Percentiles rank a stretch among this genome's conserved stretches.
phyloP scores from a whole-genome alignment of 495 filamentous ascomycete genomes.

The Mycothermus thermophilus region DNA sequence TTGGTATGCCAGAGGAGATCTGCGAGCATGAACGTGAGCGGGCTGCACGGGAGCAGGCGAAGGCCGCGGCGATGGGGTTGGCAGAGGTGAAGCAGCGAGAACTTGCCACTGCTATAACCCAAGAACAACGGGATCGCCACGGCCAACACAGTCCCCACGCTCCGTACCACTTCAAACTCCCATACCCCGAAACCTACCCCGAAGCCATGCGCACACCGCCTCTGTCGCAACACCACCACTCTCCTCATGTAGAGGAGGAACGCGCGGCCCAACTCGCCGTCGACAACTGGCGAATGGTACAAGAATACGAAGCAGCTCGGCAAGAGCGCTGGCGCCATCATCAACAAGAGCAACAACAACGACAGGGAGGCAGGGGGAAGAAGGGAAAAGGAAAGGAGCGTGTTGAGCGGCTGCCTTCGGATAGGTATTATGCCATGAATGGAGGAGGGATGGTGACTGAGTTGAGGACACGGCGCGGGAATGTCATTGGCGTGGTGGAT shows the following conservation, averaged over 20 bases:
- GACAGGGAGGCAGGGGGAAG: background rate
- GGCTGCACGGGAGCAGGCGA: conserved; percentile 18
- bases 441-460: conserved; percentile 19
- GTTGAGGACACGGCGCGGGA: conserved; percentile 12
- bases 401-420: no score
- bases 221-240: conserved; percentile 3
- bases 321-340: no score
- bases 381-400: background rate
- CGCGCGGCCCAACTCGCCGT: conserved; percentile 3
- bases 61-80: no score
- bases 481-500: conserved; percentile 17
- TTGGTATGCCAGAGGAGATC: conserved; percentile 26
- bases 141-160: no score
- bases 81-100: no score
- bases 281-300: conserved; percentile 1
- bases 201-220: conserved; percentile 6
- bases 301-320: conserved; percentile 1
- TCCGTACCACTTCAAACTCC: no score
- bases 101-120: no score
- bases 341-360: no score
- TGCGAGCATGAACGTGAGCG: conserved; percentile 24
- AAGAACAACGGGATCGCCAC: no score
- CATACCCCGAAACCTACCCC: no score
- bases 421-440: no score
- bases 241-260: conserved; percentile 1